Evolutionary conservation across 805 yeast genomes (phyloP).

Genomic region (Suhomyces xylopsoci): DNA sequence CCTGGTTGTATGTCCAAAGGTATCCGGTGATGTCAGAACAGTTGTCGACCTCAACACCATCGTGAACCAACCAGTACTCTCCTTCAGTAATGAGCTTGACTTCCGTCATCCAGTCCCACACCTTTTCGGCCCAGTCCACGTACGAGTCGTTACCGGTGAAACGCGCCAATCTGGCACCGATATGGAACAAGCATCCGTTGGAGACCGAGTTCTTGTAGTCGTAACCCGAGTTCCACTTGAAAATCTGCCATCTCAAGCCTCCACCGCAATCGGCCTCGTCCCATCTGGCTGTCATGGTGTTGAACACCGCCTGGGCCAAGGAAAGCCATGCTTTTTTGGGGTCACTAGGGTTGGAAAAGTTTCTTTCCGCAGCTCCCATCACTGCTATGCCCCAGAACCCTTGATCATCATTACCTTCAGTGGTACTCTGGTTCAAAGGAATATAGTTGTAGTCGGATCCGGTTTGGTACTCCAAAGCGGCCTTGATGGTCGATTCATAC

Average conservation of each 20-base stretch:
- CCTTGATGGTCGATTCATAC: slow-evolving; percentile 54
- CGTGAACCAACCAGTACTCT: slow-evolving; percentile 56
- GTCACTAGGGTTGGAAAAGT: slow-evolving; percentile 58
- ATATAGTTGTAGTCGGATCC: slow-evolving; percentile 69
- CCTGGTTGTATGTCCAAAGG: slow-evolving; percentile 89
- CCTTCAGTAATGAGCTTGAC: slow-evolving; percentile 43
- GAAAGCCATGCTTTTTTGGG: slow-evolving; percentile 37
- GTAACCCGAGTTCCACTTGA: slow-evolving; percentile 48
- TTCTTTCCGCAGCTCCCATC: slow-evolving; percentile 88
- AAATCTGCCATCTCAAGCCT: slow-evolving; percentile 48
- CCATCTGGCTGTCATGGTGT: slow-evolving; percentile 47
- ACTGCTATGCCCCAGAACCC: slow-evolving; percentile 95
- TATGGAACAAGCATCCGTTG: slow-evolving; percentile 43
- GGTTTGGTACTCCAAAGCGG: slow-evolving; percentile 68
- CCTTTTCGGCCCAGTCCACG: slow-evolving; percentile 40
- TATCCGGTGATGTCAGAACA: slow-evolving; percentile 57
- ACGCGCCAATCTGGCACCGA: slow-evolving; percentile 44
- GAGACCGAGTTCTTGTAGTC: slow-evolving; percentile 45
- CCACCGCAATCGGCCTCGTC: slow-evolving; percentile 37
- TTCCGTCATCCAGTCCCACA: slow-evolving; percentile 43
- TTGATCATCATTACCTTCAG: slow-evolving; percentile 98
- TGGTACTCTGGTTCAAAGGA: slow-evolving; percentile 82
- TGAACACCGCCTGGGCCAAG: slow-evolving; percentile 41
- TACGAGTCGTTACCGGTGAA: slow-evolving; percentile 39
- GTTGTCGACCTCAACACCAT: slow-evolving; percentile 65